Evolutionary conservation across 768 basidiomycete genomes (phyloP), one percentile per base, ranked within the genome.

Genomic region (Lactarius psammicola): DNA sequence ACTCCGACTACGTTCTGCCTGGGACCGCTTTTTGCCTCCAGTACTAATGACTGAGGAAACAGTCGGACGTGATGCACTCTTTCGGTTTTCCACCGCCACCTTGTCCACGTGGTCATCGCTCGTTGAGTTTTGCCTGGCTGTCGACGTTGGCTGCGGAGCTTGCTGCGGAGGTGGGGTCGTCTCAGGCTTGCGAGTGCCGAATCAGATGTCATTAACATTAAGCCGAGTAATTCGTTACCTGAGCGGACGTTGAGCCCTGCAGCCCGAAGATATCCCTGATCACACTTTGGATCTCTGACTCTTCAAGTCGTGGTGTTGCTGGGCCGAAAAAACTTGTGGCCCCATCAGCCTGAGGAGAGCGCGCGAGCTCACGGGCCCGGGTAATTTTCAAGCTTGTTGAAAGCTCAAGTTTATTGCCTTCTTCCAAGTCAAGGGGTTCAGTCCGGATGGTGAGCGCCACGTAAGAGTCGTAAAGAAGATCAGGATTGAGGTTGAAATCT

Each of bases 391-490:
- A 71, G 0, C 84, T 77, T 0, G 85, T 86, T 44, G 42, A 18
- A 20, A 23, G 86, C 82, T 69, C 85, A 18, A 92, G 75, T 38
- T 78, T 76, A 3, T 75, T 71, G 34, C 83, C 86, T 63, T 90
- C 91, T 10, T 78, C 78, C 1, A 82, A 72, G 1, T 76, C 79
- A 7, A 87, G 77, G 0, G 87, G 80, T 1, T 79, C 80, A 0
- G 78, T 75, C 1, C 86, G 83, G 11, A 76, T 75, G 53, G 84
- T 85, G 0, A 91, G 76, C 0, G 76, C 72, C 23, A 80, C 78
- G 58, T 88, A 90, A 0, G 82, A 77, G 0, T 81, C 80, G 4
- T 87, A 71, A 11, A 89, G 77, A 13, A 85, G 73, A 2, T 75
- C 72, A 7, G 73, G 71, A 63, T 85, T 82, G 55, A 90, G 79